Percentiles rank a stretch among this genome's conserved stretches.
Conservation (phyloP, 164 flowering plant species). For the Magnolia changhungtana region DNA sequence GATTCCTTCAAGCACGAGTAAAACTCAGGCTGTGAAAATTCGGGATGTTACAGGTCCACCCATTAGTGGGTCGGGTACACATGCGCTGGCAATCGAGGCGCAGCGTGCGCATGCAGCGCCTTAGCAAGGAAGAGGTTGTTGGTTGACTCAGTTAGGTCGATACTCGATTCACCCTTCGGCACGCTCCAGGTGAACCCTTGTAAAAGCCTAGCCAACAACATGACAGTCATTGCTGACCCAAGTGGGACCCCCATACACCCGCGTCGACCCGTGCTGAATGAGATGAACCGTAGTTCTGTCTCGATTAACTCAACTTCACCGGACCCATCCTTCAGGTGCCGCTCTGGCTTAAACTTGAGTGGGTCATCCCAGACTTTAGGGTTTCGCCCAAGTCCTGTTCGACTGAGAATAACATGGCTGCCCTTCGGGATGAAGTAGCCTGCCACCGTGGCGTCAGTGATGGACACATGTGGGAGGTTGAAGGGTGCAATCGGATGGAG, state of each 20-base stretch:
- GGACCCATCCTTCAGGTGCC: constrained; percentile 25
- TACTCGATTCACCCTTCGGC: not conserved
- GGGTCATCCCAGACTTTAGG: constrained; percentile 33
- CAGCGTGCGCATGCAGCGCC: not conserved
- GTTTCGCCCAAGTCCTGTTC: constrained; percentile 23
- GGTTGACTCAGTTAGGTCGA: not conserved
- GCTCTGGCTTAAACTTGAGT: constrained; percentile 40
- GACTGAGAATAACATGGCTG: constrained; percentile 22
- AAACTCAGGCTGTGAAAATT: too few species aligned
- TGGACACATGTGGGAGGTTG: constrained; percentile 30
- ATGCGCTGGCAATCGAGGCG: not conserved
- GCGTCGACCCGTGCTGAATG: constrained; percentile 40
- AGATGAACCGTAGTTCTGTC: constrained; percentile 29
- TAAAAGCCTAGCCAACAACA: constrained; percentile 5
- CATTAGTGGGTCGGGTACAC: not conserved
- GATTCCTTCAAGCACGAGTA: too few species aligned
- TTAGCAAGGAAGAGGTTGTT: not conserved
- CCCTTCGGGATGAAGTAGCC: constrained; percentile 36
- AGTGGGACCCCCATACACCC: constrained; percentile 15
- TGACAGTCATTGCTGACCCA: constrained; percentile 4
- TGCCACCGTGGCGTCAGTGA: constrained; percentile 18
- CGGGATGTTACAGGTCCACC: too few species aligned
- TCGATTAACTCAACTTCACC: constrained; percentile 23
- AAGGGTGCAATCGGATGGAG: constrained; percentile 31
- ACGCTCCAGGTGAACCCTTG: constrained; percentile 5